These are phyloP conservation scores for Emmonsiellopsis sp. DNA, from an alignment of 2,329 filamentous ascomycete genomes.

Conservation along the genomic window DNA sequence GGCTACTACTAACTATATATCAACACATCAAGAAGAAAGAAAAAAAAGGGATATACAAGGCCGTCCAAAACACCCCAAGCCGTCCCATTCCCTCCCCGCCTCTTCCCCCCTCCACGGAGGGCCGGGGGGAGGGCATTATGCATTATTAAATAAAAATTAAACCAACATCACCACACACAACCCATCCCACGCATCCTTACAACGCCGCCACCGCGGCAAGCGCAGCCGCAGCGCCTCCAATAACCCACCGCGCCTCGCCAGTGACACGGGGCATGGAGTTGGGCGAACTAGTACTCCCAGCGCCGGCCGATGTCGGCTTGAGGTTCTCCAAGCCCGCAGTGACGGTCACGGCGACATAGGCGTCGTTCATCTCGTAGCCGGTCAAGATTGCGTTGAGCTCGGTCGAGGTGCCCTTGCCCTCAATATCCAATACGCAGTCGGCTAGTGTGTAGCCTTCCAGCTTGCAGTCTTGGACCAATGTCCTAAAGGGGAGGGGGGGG, in stretches of 20 bases:
- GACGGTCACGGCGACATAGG: neutral
- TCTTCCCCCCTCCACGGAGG: too few species aligned
- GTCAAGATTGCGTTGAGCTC: neutral
- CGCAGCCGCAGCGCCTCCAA: neutral
- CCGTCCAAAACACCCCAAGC: too few species aligned
- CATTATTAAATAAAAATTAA: too few species aligned
- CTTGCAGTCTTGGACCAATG: neutral
- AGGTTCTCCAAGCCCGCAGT: neutral
- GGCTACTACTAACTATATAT: too few species aligned
- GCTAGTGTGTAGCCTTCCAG: neutral
- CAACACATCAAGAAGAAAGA: too few species aligned
- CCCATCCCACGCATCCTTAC: neutral
- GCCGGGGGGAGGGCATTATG: too few species aligned
- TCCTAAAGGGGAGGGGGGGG: neutral
- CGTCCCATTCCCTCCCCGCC: too few species aligned
- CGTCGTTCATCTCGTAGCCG: neutral
- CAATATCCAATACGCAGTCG: neutral
- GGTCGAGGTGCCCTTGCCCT: too few species aligned
- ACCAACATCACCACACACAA: neutral
- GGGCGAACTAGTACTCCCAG: too few species aligned
- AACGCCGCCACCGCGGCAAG: neutral
- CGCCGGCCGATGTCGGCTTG: neutral
- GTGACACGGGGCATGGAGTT: neutral
- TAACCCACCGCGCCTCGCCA: neutral
- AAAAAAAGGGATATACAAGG: too few species aligned